These are phyloP conservation scores for Urochloa ruziziensis DNA, from an alignment of 176 grass and related monocot species.

Conservation along the genomic window DNA sequence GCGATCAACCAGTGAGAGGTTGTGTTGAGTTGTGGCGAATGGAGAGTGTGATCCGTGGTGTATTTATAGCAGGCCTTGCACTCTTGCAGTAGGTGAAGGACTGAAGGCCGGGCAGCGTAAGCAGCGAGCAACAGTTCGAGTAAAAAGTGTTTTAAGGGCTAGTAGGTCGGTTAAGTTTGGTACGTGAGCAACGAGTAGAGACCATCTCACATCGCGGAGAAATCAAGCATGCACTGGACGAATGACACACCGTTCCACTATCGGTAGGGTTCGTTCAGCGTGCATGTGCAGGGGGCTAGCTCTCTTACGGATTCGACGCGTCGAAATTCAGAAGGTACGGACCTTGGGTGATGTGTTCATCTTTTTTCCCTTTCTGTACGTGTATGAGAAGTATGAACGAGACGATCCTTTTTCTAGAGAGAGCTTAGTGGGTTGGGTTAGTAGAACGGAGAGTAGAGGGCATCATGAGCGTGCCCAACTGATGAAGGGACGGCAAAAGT, in stretches of 20 bases:
- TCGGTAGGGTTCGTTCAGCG: neutral
- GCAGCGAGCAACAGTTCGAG: neutral
- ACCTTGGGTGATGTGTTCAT: neutral
- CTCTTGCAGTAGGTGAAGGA: slow-evolving; percentile 14
- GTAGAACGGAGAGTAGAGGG: neutral
- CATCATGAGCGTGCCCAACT: neutral
- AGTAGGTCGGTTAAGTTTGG: neutral
- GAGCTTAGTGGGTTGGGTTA: slow-evolving; percentile 30
- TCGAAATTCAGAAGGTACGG: neutral
- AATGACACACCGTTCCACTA: neutral
- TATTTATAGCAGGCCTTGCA: slow-evolving; percentile 19
- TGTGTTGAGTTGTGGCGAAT: neutral
- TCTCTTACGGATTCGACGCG: neutral
- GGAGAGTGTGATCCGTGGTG: neutral
- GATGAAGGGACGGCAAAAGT: neutral
- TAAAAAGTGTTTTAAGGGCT: neutral
- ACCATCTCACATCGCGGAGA: neutral
- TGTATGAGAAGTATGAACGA: slow-evolving; percentile 8
- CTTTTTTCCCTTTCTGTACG: neutral
- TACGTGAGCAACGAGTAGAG: neutral
- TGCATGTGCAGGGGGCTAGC: neutral
- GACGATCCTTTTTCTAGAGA: neutral
- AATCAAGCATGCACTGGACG: neutral
- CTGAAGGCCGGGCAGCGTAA: neutral
- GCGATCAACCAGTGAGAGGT: neutral